Conservation (phyloP, 352 stramenopile species). For the Phytophthora foliorum region DNA sequence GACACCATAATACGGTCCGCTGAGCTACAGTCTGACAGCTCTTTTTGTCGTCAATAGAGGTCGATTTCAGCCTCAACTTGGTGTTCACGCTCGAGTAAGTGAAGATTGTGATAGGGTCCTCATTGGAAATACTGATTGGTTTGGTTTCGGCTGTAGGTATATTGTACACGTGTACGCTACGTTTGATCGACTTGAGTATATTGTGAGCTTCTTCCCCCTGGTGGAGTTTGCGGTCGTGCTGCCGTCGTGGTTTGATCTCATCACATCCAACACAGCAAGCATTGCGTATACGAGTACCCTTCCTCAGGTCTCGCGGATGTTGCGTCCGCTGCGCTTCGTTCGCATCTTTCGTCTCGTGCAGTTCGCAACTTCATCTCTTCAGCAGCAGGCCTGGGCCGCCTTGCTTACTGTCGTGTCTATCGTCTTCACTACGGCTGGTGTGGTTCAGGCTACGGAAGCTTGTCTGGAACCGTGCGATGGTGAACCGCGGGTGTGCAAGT, state of each 20-base stretch:
- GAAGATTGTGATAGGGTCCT: not conserved
- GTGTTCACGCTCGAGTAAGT: constrained; percentile 80
- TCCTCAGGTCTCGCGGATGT: constrained; percentile 41
- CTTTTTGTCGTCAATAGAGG: constrained; percentile 32
- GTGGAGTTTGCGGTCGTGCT: constrained; percentile 71
- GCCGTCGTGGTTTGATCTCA: constrained; percentile 66
- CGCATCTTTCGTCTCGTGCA: constrained; percentile 79
- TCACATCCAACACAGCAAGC: constrained; percentile 23
- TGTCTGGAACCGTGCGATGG: constrained; percentile 43
- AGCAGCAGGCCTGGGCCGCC: constrained; percentile 70
- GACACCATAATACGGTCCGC: not conserved
- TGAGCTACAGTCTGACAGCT: not conserved
- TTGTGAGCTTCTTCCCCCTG: constrained; percentile 55
- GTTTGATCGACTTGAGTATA: constrained; percentile 72
- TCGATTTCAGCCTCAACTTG: constrained; percentile 70
- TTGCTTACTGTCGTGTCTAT: constrained; percentile 80
- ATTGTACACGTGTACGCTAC: constrained; percentile 67
- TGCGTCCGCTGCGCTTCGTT: constrained; percentile 72
- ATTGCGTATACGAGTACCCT: constrained; percentile 30
- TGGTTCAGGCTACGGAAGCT: constrained; percentile 76
- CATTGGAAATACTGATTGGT: not conserved
- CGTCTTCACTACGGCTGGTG: constrained; percentile 70
- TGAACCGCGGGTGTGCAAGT: constrained; percentile 46
- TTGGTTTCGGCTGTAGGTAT: constrained; percentile 41
- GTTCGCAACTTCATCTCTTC: constrained; percentile 78